Evolutionary conservation across 768 basidiomycete genomes (phyloP).

Genomic region (Albatrellus ellisii): DNA sequence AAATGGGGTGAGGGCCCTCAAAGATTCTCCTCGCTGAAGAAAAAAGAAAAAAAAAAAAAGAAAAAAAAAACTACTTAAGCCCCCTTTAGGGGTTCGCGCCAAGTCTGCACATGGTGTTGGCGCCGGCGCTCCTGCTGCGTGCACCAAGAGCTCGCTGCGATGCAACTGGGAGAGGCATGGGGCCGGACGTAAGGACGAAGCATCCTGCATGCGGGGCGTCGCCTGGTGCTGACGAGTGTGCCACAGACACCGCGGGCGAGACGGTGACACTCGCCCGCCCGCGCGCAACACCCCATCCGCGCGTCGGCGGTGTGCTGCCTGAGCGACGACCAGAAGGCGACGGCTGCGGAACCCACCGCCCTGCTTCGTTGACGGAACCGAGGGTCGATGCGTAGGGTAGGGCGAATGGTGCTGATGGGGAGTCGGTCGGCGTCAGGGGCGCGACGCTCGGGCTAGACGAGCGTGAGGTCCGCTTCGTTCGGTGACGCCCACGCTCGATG

Average conservation of each 20-base stretch:
- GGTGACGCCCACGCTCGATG: slow-evolving; percentile 21
- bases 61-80: too few relatives aligned
- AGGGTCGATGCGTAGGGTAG: neutral
- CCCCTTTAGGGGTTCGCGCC: too few relatives aligned
- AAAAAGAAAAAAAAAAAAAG: too few relatives aligned
- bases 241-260: slow-evolving; percentile 7
- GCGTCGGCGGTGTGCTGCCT: slow-evolving; percentile 10
- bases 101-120: too few relatives aligned
- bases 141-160: neutral
- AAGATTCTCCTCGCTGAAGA: too few relatives aligned
- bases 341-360: neutral
- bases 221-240: slow-evolving; percentile 2
- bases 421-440: slow-evolving; percentile 29
- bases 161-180: neutral
- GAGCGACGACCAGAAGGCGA: slow-evolving; percentile 2
- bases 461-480: slow-evolving; percentile 23
- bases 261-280: slow-evolving; percentile 8
- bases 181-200: slow-evolving; percentile 6
- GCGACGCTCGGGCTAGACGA: slow-evolving; percentile 36
- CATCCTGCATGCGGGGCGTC: too few relatives aligned
- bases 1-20: too few relatives aligned
- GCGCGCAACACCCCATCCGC: slow-evolving; percentile 7
- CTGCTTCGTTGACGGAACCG: neutral
- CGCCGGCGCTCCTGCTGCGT: slow-evolving; percentile 6
- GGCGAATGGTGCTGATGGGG: neutral